Base-by-base conservation (phyloP, 805 yeast species). In the Pichia occidentalis region DNA sequence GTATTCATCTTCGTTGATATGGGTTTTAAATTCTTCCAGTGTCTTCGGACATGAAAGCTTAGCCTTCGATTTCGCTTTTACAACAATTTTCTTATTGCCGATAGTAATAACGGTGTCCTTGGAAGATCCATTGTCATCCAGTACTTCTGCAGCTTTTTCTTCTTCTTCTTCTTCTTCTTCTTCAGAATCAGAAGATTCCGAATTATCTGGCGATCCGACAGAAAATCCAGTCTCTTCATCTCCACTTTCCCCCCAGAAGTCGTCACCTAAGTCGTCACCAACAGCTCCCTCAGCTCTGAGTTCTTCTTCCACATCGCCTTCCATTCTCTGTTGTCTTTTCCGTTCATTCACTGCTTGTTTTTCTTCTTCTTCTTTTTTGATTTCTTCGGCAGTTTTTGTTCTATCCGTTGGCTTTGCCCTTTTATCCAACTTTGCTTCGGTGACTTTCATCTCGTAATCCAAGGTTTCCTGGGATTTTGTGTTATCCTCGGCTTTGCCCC, bases 321-420 rank as follows among this genome's bases (percentile, higher is more conserved):
- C 75, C 94, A 84, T 84, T 67, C 94, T 74, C 49, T 71, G 73
- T 45, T 70, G 48, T 62, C 94, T 70, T 39, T 73, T 87, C 33
- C 71, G 74, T 57, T 85, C 88, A 47, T 83, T 60, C 49, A 71
- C 67, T 47, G 74, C 73, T 64, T 68, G 63, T 49, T 70, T 73
- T n/a, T 75, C 81, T 14, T 67, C 70, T 48, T 71, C 72, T 52
- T 82, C 90, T 27, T 67, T 63, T 32, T 63, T 64, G 10, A 81
- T 37, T 56, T 84, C 92, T 57, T 83, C 87, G 3, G 71, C 78
- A 1, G 92, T 82, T 55, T 82, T 81, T 2, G 90, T 81, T 61
- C 88, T 70, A 39, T 82, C 90, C 17, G 88, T 77, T 23, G 92
- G 92, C 2, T 71, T 87, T 9, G 92, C 80, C 54, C 88, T 70